phyloP scores from a whole-genome alignment of 1,284 basidiomycete genomes.

The Irpex sp. region DNA sequence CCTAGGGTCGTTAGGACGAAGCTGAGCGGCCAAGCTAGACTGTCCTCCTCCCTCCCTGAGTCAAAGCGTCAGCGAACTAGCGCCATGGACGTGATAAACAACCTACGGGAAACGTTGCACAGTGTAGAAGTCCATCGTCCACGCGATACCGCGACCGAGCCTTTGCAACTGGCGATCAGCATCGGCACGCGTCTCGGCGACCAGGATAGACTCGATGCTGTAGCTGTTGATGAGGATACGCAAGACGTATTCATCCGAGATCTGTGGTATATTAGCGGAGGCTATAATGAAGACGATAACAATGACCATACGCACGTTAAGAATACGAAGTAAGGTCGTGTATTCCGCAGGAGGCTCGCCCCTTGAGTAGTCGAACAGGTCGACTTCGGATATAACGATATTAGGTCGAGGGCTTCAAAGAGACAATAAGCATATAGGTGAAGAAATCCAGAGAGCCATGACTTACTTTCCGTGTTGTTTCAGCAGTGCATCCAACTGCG shows the following conservation, averaged over 20 bases:
- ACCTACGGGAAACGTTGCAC: conserved; percentile 64
- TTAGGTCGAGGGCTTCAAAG: conserved; percentile 34
- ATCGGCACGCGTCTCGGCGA: conserved; percentile 58
- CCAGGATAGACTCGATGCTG: conserved; percentile 70
- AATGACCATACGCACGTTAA: conserved; percentile 53
- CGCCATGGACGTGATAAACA: conserved; percentile 3
- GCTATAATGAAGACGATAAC: no score
- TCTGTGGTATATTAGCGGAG: conserved; percentile 36
- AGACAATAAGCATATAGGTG: conserved; percentile 2
- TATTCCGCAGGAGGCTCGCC: conserved; percentile 63
- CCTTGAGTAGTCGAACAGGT: conserved; percentile 72
- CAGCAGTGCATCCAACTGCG: conserved; percentile 61
- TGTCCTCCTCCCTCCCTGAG: conserved; percentile 62
- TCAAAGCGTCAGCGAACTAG: neutral
- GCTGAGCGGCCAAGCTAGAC: conserved; percentile 28
- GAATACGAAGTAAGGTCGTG: conserved; percentile 79
- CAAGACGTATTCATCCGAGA: conserved; percentile 72
- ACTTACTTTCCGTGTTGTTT: conserved; percentile 53
- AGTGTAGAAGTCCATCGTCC: conserved; percentile 56
- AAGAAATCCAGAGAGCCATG: neutral
- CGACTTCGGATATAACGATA: conserved; percentile 66
- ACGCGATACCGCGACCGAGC: conserved; percentile 47
- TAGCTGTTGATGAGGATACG: conserved; percentile 79
- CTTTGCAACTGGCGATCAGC: conserved; percentile 52
- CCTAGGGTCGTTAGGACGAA: conserved; percentile 36